Evolutionary conservation across 495 filamentous ascomycete species (phyloP), one percentile per base, ranked within the genome.

Genomic region (Neurospora hispaniola): DNA sequence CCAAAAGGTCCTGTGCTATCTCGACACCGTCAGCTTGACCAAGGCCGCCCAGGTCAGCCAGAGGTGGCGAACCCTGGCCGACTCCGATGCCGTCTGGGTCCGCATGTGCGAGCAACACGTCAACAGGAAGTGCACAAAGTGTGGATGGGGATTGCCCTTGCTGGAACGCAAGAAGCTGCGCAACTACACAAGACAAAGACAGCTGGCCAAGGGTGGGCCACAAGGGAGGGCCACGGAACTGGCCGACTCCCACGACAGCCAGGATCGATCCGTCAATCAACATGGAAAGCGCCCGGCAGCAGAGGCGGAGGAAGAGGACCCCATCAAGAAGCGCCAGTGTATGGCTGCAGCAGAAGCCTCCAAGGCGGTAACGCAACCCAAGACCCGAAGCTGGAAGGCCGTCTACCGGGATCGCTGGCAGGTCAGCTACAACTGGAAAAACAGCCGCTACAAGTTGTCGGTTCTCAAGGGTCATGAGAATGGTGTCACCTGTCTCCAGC

Each of bases 31-130:
- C 6, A 98, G 94, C n/a, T 86, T 99, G 10, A 98, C 96, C 85
- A 97, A 97, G 80, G 96, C 95, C 9, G 93, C 96, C 4, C 96
- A 98, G 81, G 96, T 99, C 44, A 97, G 93, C 79, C 89, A 89
- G 71, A 86, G 89, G 72, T 99, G 96, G 96, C 88, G 92, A 72
- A 86, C 86, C 70, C 81, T 99, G 38, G 96, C 96, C 3, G 96
- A 98, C 79, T 94, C 97, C 78, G 95, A 99, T 82, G 91, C 97
- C 35, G 96, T 99, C 3, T 99, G 96, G 96, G 95, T 98, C 76
- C 91, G 90, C 71, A 98, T 99, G 95, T 99, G 96, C 78, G 94
- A 98, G 83, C 96, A 99, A 78, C 96, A 99, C 77, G 98, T 82
- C 62, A 93, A 96, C 76, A 87, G 94, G 69, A 98, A 97, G 80